Evolutionary conservation across 306 rosid genomes (phyloP).

Genomic region (Carpinus fangiana): DNA sequence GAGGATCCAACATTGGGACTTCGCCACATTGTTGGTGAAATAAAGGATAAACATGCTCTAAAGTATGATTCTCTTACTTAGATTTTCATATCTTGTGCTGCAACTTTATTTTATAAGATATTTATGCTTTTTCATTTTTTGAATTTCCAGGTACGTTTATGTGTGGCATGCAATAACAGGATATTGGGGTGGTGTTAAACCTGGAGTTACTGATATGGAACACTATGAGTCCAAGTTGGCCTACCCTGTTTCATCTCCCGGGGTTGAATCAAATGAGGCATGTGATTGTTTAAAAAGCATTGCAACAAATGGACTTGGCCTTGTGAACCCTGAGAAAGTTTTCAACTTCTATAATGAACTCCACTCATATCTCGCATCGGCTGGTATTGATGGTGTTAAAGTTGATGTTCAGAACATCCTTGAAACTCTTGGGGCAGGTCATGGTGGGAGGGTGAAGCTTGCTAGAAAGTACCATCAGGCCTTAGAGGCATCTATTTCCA

Average conservation of each 20-base stretch:
- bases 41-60: constrained; percentile 48
- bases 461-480: constrained; percentile 82
- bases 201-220: constrained; percentile 64
- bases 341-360: constrained; percentile 77
- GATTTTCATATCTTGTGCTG: constrained; percentile 1
- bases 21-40: constrained; percentile 56
- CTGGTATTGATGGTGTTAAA: constrained; percentile 81
- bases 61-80: constrained; percentile 44
- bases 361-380: constrained; percentile 76
- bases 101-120: neutral
- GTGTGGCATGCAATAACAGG: constrained; percentile 96
- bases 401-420: constrained; percentile 91
- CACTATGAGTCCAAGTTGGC: constrained; percentile 69
- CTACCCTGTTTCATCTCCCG: constrained; percentile 73
- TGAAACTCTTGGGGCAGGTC: constrained; percentile 87
- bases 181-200: constrained; percentile 92
- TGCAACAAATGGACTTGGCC: constrained; percentile 78
- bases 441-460: constrained; percentile 84
- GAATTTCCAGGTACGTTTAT: constrained; percentile 55
- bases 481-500: constrained; percentile 69
- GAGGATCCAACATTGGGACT: constrained; percentile 76
- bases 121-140: constrained; percentile 17
- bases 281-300: constrained; percentile 61
- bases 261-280: constrained; percentile 65
- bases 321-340: constrained; percentile 81